Base-by-base conservation (phyloP, 345 rosid genomes). In the Iberis pinnata region DNA sequence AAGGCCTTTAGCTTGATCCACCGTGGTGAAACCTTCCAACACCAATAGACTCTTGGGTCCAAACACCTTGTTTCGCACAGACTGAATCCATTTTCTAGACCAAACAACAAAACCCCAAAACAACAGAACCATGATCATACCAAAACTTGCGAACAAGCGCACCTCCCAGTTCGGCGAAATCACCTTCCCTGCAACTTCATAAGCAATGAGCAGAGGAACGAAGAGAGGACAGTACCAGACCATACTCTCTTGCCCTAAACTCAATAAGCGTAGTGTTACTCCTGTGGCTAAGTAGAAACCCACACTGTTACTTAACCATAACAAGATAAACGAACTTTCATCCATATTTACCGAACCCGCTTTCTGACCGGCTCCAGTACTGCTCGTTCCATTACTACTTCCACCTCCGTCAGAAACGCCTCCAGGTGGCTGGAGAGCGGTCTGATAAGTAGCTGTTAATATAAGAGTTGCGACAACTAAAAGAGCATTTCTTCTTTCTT, bases 381-480 rank as follows among this genome's bases (percentile, higher is more conserved):
- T 8, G 8, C 10, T 61, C 0, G 1, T 39, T 26, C 12, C 16
- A 12, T 13, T 8, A 17, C 18, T 15, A 11, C 4, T 18, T 48
- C 18, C 40, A 5, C 62, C 54, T 2, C 52, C 24, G 5, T 49
- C 56, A 15, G 41, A 56, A 25, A 71, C 33, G 14, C 69, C 75
- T 8, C 60, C 70, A 4, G 61, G 53, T 5, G 76, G 76, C 49
- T 43, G 45, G 18, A 75, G 67, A 15, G 18, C 44, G 6, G 70
- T 70, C 35, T 48, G 60, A 20, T 48, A 75, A 0, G 74, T 69
- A 9, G 77, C 53, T 18, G 74, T 75, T 32, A 74, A 42, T 6
- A 69, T 69, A 12, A 72, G 39, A 35, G 69, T 14, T 17, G 61
- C 58, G 20, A 62, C 74, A 10, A 69, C 67, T 27, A 72, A 58